Evolutionary conservation across 139 green algal genomes (phyloP), one percentile per base, ranked within the genome.

Genomic region (Chlamydomonas sphaeroides): DNA sequence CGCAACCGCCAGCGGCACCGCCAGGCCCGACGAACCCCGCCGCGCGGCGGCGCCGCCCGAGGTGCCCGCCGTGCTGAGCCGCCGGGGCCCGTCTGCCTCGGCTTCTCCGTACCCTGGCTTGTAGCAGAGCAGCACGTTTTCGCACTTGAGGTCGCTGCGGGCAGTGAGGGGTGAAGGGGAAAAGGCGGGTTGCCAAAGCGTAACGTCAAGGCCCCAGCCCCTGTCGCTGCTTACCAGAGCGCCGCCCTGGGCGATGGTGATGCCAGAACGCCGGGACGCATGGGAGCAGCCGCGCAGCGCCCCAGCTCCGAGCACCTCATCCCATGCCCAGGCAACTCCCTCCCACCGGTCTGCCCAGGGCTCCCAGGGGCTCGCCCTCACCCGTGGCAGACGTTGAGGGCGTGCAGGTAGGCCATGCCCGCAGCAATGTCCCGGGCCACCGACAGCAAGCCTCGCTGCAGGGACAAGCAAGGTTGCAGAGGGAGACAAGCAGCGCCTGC

Each of bases 391-490:
- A 88, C 85, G 65, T 75, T 70, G 21, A 87, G 53, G 25, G 83
- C 82, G 78, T 90, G 87, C 45, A 88, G 80, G 75, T 88, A 87
- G 35, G 86, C 80, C 83, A 88, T 90, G n/a, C 78, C 87, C 33
- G 61, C 45, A 17, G 87, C 87, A 68, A 90, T 82, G 56, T 88
- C 78, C 3, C 78, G 66, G 0, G 87, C 78, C n/a, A 83, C 79
- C 0, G 57, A 63, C 36, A 90, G 69, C 45, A 88, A 42, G 20
- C 51, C 82, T 23, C 63, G 32, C 80, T 86, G n/a, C n/a, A n/a
- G n/a, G n/a, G n/a, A n/a, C n/a, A n/a, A n/a, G n/a, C n/a, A n/a
- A n/a, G n/a, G n/a, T n/a, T n/a, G n/a, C n/a, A n/a, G n/a, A n/a
- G n/a, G n/a, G n/a, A n/a, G n/a, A n/a, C n/a, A n/a, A n/a, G n/a